Conservation (phyloP, 371 early-diverging fungal species). For the Blastocladiella emersonii region DNA sequence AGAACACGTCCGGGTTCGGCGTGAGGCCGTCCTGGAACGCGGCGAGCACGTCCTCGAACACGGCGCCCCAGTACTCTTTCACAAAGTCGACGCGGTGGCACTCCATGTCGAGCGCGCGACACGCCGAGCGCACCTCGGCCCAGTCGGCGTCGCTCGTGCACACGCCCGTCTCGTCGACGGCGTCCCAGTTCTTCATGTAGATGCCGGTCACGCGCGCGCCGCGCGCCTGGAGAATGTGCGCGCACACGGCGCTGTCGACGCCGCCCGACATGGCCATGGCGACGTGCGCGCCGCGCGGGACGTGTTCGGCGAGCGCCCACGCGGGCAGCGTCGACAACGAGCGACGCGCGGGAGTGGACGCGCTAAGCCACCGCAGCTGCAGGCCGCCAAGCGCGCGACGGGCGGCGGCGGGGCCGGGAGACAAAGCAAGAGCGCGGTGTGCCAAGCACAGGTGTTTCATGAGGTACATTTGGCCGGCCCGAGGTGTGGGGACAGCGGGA, state of each 20-base stretch:
- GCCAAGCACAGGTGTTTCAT: no score
- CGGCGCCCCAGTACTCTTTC: constrained; percentile 80
- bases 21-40: constrained; percentile 60
- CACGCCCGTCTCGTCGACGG: constrained; percentile 58
- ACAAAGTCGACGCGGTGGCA: constrained; percentile 55
- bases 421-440: no score
- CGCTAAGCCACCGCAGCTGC: no score
- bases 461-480: no score
- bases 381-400: no score
- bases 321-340: not conserved
- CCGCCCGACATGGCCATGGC: constrained; percentile 34
- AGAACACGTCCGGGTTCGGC: constrained; percentile 85
- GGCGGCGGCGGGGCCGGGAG: no score
- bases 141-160: constrained; percentile 69
- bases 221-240: constrained; percentile 45
- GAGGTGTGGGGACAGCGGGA: no score
- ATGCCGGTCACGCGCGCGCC: constrained; percentile 34
- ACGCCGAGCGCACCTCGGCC: constrained; percentile 64
- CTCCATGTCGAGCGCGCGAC: constrained; percentile 45
- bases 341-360: no score
- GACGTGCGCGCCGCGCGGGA: not conserved
- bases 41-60: constrained; percentile 60
- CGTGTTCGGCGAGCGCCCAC: not conserved
- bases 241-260: constrained; percentile 80
- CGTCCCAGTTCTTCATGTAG: constrained; percentile 93